These are phyloP conservation scores for Sechiopsis laciniata DNA, from an alignment of 306 rosid genomes.

Conservation along the genomic window DNA sequence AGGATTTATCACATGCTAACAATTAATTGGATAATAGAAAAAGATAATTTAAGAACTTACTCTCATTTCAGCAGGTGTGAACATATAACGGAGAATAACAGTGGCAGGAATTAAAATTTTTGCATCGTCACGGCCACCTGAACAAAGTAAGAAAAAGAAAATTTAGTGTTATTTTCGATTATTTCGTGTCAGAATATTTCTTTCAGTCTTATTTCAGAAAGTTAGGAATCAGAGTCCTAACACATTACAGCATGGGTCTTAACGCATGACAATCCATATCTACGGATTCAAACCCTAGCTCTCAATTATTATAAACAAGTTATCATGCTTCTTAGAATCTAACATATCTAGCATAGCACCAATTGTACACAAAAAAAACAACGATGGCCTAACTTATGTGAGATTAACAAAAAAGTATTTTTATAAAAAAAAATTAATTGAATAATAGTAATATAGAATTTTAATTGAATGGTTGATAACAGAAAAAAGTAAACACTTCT, in stretches of 20 bases:
- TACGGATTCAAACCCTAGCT: not conserved
- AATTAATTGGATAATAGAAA: not conserved
- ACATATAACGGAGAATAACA: slow-evolving; percentile 76
- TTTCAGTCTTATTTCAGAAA: too few relatives aligned
- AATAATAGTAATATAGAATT: not conserved
- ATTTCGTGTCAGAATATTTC: too few relatives aligned
- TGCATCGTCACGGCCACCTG: slow-evolving; percentile 90
- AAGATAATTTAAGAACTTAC: slow-evolving; percentile 28
- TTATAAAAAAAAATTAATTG: not conserved
- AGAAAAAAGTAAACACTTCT: not conserved
- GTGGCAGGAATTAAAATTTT: slow-evolving; percentile 76
- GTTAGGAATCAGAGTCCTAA: too few relatives aligned
- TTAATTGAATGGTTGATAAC: not conserved
- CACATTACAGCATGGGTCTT: not conserved
- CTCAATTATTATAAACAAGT: not conserved
- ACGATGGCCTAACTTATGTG: not conserved
- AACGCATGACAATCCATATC: not conserved
- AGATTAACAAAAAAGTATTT: not conserved
- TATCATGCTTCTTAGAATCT: not conserved
- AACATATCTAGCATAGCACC: not conserved
- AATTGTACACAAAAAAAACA: not conserved
- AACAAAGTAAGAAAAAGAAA: slow-evolving; percentile 20
- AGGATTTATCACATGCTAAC: not conserved
- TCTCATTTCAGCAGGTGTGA: slow-evolving; percentile 79
- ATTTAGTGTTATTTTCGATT: not conserved